phyloP scores from a whole-genome alignment of 306 rosid genomes.

The Erythrophleum fordii region DNA sequence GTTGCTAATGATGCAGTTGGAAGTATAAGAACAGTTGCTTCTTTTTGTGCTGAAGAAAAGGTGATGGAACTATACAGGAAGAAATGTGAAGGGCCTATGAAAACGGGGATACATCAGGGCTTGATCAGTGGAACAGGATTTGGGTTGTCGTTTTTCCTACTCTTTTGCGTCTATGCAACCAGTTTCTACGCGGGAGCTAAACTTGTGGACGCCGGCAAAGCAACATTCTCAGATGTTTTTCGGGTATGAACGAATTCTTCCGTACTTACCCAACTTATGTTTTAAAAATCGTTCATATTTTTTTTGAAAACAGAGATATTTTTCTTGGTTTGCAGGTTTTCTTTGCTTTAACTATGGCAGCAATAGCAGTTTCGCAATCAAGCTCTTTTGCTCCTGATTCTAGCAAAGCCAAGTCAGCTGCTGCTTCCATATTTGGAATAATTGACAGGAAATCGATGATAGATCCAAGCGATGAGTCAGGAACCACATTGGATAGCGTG shows the following conservation, averaged over 20 bases:
- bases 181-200: constrained; percentile 85
- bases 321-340: constrained; percentile 64
- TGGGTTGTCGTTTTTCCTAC: constrained; percentile 71
- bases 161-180: constrained; percentile 69
- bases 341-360: constrained; percentile 86
- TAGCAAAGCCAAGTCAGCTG: constrained; percentile 66
- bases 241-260: constrained; percentile 45
- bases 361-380: constrained; percentile 73
- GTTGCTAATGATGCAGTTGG: constrained; percentile 93
- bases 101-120: constrained; percentile 74
- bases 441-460: constrained; percentile 69
- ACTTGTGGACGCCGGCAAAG: constrained; percentile 55
- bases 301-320: constrained; percentile 7
- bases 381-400: constrained; percentile 77
- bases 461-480: constrained; percentile 73
- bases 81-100: constrained; percentile 84
- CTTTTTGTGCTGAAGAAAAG: constrained; percentile 88
- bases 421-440: constrained; percentile 81
- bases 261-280: background rate
- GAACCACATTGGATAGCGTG: constrained; percentile 55
- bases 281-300: background rate
- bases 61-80: constrained; percentile 79
- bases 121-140: constrained; percentile 85
- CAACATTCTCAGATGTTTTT: constrained; percentile 67
- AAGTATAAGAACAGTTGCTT: constrained; percentile 87